Conservation (phyloP, 1,139 yeast species). For the Suhomyces coccinellae region DNA sequence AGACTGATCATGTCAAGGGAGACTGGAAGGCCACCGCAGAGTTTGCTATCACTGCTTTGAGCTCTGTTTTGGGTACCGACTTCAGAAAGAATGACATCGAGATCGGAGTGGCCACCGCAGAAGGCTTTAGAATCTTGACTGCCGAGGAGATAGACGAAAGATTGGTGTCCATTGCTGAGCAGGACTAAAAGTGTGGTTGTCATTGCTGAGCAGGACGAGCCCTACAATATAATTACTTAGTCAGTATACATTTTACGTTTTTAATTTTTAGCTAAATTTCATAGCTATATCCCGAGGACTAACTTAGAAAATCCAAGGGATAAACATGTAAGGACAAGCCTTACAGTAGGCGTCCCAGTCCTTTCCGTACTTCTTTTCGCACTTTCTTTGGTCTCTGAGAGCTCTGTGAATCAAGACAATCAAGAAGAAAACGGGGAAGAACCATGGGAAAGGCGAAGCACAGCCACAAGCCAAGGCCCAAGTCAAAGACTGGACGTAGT, state of each 20-base stretch:
- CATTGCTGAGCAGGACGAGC: slow-evolving; percentile 91
- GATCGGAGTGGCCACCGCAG: slow-evolving; percentile 80
- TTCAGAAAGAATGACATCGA: slow-evolving; percentile 92
- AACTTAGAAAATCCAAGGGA: slow-evolving; percentile 73
- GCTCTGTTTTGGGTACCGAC: slow-evolving; percentile 87
- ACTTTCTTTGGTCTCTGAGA: slow-evolving; percentile 78
- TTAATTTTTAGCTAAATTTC: neutral
- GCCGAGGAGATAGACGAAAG: slow-evolving; percentile 93
- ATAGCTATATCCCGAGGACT: too few relatives aligned
- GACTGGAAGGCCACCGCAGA: slow-evolving; percentile 91
- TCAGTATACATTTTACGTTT: neutral
- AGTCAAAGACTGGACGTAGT: slow-evolving; percentile 78
- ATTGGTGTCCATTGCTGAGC: slow-evolving; percentile 91
- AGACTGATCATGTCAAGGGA: slow-evolving; percentile 69
- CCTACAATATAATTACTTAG: neutral
- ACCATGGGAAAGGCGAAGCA: slow-evolving; percentile 89
- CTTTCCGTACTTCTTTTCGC: slow-evolving; percentile 82
- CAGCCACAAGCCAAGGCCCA: slow-evolving; percentile 95
- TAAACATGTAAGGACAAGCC: slow-evolving; percentile 88
- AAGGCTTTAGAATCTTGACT: slow-evolving; percentile 68
- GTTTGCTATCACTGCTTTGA: slow-evolving; percentile 80
- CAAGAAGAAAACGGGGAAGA: slow-evolving; percentile 89
- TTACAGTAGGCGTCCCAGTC: slow-evolving; percentile 89
- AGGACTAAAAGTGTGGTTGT: slow-evolving; percentile 85
- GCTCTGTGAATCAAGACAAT: slow-evolving; percentile 88